A percentile compares a stretch with the other conserved stretches of the same genome.
Evolutionary conservation across 2,329 filamentous ascomycete genomes (phyloP).

Genomic region (Colletotrichum spaethianum): DNA sequence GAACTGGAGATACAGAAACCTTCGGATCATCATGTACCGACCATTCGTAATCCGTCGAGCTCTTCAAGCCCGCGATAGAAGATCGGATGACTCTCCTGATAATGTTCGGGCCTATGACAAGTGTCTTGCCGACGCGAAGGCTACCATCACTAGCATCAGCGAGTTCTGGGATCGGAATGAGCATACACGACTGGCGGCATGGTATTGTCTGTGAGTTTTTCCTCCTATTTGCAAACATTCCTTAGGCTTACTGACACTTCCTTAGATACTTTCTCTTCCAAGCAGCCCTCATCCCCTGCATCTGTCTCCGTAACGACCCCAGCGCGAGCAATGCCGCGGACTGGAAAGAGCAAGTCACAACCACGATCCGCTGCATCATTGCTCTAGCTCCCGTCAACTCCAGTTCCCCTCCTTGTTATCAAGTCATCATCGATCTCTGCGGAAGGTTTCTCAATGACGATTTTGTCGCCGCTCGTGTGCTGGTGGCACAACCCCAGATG

Average conservation of each 20-base stretch:
- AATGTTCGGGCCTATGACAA: slow-evolving; percentile 42
- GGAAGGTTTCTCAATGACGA: slow-evolving; percentile 51
- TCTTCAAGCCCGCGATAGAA: slow-evolving; percentile 37
- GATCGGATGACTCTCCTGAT: slow-evolving; percentile 16
- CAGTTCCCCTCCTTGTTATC: slow-evolving; percentile 57
- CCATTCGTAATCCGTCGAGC: slow-evolving; percentile 60
- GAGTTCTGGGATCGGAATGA: slow-evolving; percentile 54
- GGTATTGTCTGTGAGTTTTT: slow-evolving; percentile 55
- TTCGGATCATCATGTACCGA: slow-evolving; percentile 63
- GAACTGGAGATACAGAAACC: slow-evolving; percentile 59
- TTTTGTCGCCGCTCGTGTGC: background rate
- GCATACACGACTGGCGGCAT: slow-evolving; percentile 57
- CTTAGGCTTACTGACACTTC: background rate
- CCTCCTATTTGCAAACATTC: too few relatives aligned
- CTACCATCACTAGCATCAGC: slow-evolving; percentile 55
- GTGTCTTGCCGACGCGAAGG: slow-evolving; percentile 58
- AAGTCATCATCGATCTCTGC: slow-evolving; percentile 58
- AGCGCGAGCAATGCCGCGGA: slow-evolving; percentile 51
- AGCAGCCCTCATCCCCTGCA: slow-evolving; percentile 62
- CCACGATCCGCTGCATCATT: slow-evolving; percentile 53
- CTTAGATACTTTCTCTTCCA: slow-evolving; percentile 64
- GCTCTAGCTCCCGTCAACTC: slow-evolving; percentile 56
- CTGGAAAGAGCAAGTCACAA: slow-evolving; percentile 58
- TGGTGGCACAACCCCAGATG: slow-evolving; percentile 1
- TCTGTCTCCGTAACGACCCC: slow-evolving; percentile 61